Evolutionary conservation across 495 filamentous ascomycete genomes (phyloP).

Genomic region (Tuber umbilicatum): DNA sequence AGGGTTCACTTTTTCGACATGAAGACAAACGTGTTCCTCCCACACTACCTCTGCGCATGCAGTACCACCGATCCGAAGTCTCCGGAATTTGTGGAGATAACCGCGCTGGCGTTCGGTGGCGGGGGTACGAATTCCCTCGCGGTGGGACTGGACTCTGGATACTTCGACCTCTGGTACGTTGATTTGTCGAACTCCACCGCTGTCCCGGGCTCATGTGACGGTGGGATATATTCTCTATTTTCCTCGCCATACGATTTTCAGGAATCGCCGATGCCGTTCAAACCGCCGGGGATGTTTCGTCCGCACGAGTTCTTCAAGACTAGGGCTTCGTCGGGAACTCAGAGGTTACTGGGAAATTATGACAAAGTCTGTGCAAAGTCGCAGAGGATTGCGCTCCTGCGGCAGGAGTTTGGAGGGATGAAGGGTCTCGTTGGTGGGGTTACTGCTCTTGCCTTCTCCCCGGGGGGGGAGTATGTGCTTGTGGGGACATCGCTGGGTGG

Average conservation of each 20-base stretch:
- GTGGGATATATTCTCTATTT: not conserved
- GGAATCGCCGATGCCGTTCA: not conserved
- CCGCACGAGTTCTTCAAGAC: slow-evolving; percentile 12
- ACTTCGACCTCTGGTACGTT: slow-evolving; percentile 24
- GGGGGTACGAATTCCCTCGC: slow-evolving; percentile 14
- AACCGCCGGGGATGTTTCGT: not conserved
- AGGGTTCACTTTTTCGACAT: slow-evolving; percentile 28
- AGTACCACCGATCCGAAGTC: not conserved
- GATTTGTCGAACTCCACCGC: slow-evolving; percentile 7
- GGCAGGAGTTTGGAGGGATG: not conserved
- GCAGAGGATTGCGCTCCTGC: slow-evolving; percentile 11
- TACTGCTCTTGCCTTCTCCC: slow-evolving; percentile 22
- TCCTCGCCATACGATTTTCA: not conserved
- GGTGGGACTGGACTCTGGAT: slow-evolving; percentile 26
- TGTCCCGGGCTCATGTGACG: not conserved
- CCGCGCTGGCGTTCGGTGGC: slow-evolving; percentile 11
- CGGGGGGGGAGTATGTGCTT: slow-evolving; percentile 17
- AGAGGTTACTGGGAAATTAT: not conserved
- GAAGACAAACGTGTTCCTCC: slow-evolving; percentile 16
- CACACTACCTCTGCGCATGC: slow-evolving; percentile 17
- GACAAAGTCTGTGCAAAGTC: not conserved
- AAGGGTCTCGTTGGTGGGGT: slow-evolving; percentile 12
- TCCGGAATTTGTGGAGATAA: slow-evolving; percentile 9
- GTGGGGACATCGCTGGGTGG: slow-evolving; percentile 18
- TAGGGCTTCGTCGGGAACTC: slow-evolving; percentile 3